Evolutionary conservation across 805 yeast species (phyloP), one percentile per base, ranked within the genome.

Genomic region (Clavispora phyllophila): DNA sequence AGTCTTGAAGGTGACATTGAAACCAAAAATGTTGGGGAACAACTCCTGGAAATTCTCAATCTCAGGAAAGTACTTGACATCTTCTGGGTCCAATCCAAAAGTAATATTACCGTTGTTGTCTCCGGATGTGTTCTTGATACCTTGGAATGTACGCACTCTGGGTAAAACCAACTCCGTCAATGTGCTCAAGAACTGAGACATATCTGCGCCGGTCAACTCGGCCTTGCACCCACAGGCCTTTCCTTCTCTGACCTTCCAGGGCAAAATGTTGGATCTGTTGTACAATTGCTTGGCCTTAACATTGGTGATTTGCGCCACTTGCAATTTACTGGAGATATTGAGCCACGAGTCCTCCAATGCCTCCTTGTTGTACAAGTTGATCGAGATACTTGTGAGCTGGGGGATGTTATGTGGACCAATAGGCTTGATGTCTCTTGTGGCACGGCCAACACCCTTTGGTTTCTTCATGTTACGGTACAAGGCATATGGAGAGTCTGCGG

Each of bases 231-330:
- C 99, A 79, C 95, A 85, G 39, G 83, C 83, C 73, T 80, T 82
- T 31, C 96, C 96, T 38, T 81, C 81, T 63, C 97, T 81, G 42
- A 90, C 75, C 53, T 82, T 81, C 96, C 96, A 90, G 36, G 79
- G 76, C 41, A 90, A 84, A 26, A 87, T 86, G 64, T 88, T 88
- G 9, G 87, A 75, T 57, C 79, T 84, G 33, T 95, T 84, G 58
- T 71, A 85, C 14, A 88, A 69, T 19, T 84, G 76, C 47, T 72
- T 68, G 29, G 97, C 89, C 62, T 88, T 87, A 47, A 75, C 80
- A 47, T 96, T 96, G n/a, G 99, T 91, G 56, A 93, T 85, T 62
- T 91, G 98, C 55, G 93, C 95, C 44, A 93, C 60, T 65, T 86
- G 91, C 46, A 87, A 73, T 40, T 79, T 72, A 9, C 95, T 87